Percentiles rank a stretch among this genome's conserved stretches.
phyloP scores from a whole-genome alignment of 352 stramenopile species.

The Phytophthora melonis region DNA sequence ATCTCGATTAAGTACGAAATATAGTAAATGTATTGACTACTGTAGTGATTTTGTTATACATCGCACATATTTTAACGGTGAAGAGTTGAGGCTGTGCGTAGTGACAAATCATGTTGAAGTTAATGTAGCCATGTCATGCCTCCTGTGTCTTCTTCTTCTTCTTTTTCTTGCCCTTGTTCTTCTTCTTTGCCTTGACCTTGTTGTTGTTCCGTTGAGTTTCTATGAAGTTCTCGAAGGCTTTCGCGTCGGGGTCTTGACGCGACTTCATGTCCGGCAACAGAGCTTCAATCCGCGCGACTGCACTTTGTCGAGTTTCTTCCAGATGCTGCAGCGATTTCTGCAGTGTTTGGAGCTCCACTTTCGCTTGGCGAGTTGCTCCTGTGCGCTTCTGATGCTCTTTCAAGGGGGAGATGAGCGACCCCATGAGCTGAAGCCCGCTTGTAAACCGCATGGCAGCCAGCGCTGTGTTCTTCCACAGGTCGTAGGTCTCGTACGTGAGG shows the following conservation, averaged over 20 bases:
- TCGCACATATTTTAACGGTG: no score
- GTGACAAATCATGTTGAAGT: no score
- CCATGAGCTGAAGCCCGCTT: constrained; percentile 34
- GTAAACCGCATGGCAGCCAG: constrained; percentile 58
- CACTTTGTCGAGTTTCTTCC: background rate
- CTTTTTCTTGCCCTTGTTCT: constrained; percentile 6
- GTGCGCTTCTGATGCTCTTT: constrained; percentile 17
- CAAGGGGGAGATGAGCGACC: constrained; percentile 16
- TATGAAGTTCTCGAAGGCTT: constrained; percentile 32
- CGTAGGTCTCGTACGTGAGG: constrained; percentile 61
- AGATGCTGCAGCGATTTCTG: constrained; percentile 14
- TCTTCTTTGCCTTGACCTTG: constrained; percentile 11
- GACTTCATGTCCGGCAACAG: constrained; percentile 40
- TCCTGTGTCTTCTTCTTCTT: background rate
- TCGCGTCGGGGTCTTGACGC: constrained; percentile 31
- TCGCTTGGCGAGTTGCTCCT: constrained; percentile 20
- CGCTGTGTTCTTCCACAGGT: constrained; percentile 60
- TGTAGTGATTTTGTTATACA: background rate
- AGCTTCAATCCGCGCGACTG: constrained; percentile 15
- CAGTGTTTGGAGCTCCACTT: constrained; percentile 22
- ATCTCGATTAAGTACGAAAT: constrained; percentile 31
- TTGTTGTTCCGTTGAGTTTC: constrained; percentile 2
- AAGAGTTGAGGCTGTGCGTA: no score
- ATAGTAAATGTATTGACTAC: background rate
- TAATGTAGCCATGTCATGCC: constrained; percentile 14